Evolutionary conservation across 2,329 filamentous ascomycete genomes (phyloP).

Genomic region (Penicillium verrucosum): DNA sequence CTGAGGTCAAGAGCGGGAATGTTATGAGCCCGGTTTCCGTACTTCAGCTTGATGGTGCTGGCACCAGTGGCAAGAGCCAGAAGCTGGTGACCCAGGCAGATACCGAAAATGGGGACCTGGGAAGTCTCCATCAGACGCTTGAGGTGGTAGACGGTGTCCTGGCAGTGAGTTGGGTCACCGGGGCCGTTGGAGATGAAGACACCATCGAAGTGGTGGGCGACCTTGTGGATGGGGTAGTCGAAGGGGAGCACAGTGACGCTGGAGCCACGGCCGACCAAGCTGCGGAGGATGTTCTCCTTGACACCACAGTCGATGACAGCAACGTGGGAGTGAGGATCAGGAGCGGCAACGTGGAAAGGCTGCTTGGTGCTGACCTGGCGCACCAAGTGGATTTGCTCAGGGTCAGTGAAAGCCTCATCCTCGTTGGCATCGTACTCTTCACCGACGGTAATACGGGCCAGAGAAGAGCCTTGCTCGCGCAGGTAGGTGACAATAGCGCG

Average conservation of each 20-base stretch:
- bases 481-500: conserved; percentile 94
- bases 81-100: conserved; percentile 96
- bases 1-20: conserved; percentile 93
- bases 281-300: conserved; percentile 98
- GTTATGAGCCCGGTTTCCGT: conserved; percentile 98
- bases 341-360: conserved; percentile 89
- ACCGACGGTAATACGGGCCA: conserved; percentile 89
- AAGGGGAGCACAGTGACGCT: conserved; percentile 93
- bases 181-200: conserved; percentile 99
- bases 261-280: conserved; percentile 84
- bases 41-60: conserved; percentile 95
- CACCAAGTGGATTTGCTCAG: conserved; percentile 93
- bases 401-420: conserved; percentile 93
- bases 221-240: conserved; percentile 97
- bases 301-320: conserved; percentile 97
- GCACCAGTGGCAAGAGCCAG: conserved; percentile 86
- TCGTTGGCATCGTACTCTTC: conserved; percentile 98
- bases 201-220: conserved; percentile 94
- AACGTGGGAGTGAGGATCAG: conserved; percentile 79
- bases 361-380: conserved; percentile 96
- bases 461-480: conserved; percentile 92
- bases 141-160: conserved; percentile 89
- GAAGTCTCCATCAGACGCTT: conserved; percentile 86
- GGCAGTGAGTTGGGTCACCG: conserved; percentile 95
- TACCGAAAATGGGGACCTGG: conserved; percentile 91